Evolutionary conservation across 768 basidiomycete genomes (phyloP).

Genomic region (Agaricus sinodeliciosus): DNA sequence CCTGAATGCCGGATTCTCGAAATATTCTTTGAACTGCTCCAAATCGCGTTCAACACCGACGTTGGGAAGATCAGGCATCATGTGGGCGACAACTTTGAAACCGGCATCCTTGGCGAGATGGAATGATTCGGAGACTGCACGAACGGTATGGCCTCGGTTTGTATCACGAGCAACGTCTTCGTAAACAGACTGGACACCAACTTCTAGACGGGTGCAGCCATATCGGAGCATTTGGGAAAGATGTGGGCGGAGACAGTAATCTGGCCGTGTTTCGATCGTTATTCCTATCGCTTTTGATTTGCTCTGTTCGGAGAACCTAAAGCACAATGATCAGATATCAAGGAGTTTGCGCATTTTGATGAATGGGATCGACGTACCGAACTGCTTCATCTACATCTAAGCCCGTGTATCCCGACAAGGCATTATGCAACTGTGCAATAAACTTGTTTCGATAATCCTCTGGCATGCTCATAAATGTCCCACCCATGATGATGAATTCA

Average conservation of each 20-base stretch:
- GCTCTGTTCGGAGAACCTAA: slow-evolving; percentile 89
- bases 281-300: slow-evolving; percentile 99
- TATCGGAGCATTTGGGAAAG: slow-evolving; percentile 98
- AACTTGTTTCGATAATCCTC: slow-evolving; percentile 94
- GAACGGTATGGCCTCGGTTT: slow-evolving; percentile 97
- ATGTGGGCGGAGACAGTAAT: slow-evolving; percentile 96
- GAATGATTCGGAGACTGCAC: slow-evolving; percentile 93
- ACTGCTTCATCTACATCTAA: slow-evolving; percentile 95
- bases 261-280: slow-evolving; percentile 97
- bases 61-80: slow-evolving; percentile 99
- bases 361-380: slow-evolving; percentile 34
- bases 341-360: not conserved
- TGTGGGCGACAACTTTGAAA: slow-evolving; percentile 99
- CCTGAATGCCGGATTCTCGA: slow-evolving; percentile 96
- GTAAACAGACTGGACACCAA: slow-evolving; percentile 98
- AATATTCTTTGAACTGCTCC: slow-evolving; percentile 99
- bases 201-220: slow-evolving; percentile 96
- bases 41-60: slow-evolving; percentile 96
- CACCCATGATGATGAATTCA: slow-evolving; percentile 95
- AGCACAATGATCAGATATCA: not conserved
- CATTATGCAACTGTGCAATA: slow-evolving; percentile 94
- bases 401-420: slow-evolving; percentile 91
- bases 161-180: slow-evolving; percentile 99
- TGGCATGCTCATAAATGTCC: slow-evolving; percentile 99
- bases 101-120: slow-evolving; percentile 98